Base-by-base conservation (phyloP, 1,284 basidiomycete species). In the Irpex lacteus region DNA sequence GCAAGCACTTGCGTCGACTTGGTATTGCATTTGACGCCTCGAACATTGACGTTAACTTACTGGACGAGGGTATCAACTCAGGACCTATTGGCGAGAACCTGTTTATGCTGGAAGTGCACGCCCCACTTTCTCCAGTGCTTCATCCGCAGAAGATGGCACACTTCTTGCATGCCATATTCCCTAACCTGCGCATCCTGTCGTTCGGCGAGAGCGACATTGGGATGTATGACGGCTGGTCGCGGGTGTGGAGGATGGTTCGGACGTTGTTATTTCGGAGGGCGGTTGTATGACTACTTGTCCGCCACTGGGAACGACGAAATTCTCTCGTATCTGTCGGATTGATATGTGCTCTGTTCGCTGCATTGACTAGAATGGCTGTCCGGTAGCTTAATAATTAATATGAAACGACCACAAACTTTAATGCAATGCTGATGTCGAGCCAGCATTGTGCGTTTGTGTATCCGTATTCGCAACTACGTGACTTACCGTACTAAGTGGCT, bases 21-120 rank as follows among this genome's bases (percentile, higher is more conserved):
- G 49, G 56, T n/a, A 53, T 63, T 2, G 37, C 56, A 15, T 21
- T 63, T 50, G 56, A 63, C 4, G 40, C 40, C 34, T 54, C 55
- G 21, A 26, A 26, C 49, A n/a, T 21, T 47, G 36, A 18, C n/a
- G 9, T 5, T 18, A 36, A 59, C 34, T 6, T 53, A 36, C 62
- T 52, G 9, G 56, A 38, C 15, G n/a, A 8, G 6, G 8, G 18
- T 3, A 53, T 59, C 13, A 44, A 53, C 15, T n/a, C 8, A 15
- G 57, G 26, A 3, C 19, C 49, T 15, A 38, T 40, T 57, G 44
- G 32, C 5, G 19, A 19, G 56, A 32, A 37, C n/a, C 49, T 63
- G 34, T 7, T 26, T 7, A 21, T 40, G 11, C 56, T 63, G 18
- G 62, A 63, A 37, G 49, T 63, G 13, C 47, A 63, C 56, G 15